Conservation (phyloP, 257 asterid genomes). For the Rubia yunnanensis region DNA sequence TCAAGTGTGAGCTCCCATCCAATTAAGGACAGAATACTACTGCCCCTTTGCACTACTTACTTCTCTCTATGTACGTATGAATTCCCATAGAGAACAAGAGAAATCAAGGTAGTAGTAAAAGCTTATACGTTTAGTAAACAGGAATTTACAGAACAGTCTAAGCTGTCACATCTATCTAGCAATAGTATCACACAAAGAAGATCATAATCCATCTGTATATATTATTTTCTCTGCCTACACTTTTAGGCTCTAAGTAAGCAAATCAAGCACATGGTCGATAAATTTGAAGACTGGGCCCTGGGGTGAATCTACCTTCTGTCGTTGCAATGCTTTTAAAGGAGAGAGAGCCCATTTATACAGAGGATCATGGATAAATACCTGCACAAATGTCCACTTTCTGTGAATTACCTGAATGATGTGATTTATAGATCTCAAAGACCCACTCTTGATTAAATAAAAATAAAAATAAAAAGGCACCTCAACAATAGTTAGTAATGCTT, state of each 20-base stretch:
- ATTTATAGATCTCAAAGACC: neutral
- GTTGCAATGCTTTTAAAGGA: constrained; percentile 94
- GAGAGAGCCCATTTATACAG: constrained; percentile 96
- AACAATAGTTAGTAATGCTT: constrained; percentile 86
- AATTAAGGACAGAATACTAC: neutral
- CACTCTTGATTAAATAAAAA: neutral
- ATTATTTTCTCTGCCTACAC: neutral
- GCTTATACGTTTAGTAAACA: neutral
- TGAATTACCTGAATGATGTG: neutral
- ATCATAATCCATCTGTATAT: neutral
- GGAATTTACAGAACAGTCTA: neutral
- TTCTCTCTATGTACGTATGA: neutral
- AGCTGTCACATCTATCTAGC: neutral
- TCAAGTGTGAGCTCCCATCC: neutral
- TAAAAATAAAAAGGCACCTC: constrained; percentile 47
- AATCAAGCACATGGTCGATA: neutral
- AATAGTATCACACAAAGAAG: neutral
- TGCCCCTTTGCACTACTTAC: neutral
- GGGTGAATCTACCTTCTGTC: constrained; percentile 62
- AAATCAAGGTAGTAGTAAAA: neutral
- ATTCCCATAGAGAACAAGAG: neutral
- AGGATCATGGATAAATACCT: constrained; percentile 99
- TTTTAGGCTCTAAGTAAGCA: neutral
- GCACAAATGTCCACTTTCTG: constrained; percentile 10
- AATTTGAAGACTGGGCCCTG: neutral